Evolutionary conservation across 169 alveolate species (phyloP).

Genomic region (Plasmodium gonderi): DNA sequence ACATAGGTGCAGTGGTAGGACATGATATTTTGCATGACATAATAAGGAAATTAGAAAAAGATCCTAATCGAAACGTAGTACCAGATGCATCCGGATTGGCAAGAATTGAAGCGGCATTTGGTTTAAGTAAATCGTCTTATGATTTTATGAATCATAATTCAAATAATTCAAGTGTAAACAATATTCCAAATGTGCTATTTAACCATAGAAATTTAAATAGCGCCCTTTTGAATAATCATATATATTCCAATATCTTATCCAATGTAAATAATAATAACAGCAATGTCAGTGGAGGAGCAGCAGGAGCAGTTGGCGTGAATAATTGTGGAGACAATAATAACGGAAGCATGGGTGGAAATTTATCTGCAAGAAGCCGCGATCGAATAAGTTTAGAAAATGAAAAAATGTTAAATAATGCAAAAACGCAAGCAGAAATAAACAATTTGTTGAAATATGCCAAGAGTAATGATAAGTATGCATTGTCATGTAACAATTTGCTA

Average conservation of each 20-base stretch:
- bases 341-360: not conserved
- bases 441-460: constrained; percentile 36
- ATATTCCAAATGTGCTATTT: constrained; percentile 85
- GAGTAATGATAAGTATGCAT: constrained; percentile 15
- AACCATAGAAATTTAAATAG: constrained; percentile 86
- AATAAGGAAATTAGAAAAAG: constrained; percentile 86
- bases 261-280: constrained; percentile 56
- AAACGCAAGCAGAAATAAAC: constrained; percentile 23
- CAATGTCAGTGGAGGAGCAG: not conserved
- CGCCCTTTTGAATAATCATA: constrained; percentile 80
- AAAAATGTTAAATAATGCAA: constrained; percentile 13
- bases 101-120: constrained; percentile 88
- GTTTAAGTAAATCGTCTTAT: constrained; percentile 84
- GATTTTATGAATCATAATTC: constrained; percentile 55
- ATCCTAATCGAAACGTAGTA: constrained; percentile 85
- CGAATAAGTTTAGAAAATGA: constrained; percentile 6
- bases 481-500: constrained; percentile 22
- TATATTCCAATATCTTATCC: constrained; percentile 82
- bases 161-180: constrained; percentile 82
- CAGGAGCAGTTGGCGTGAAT: not conserved
- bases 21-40: constrained; percentile 89
- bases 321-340: not conserved
- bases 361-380: not conserved
- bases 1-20: constrained; percentile 91
- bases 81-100: constrained; percentile 91